These are phyloP conservation scores for Scedosporium apiospermum DNA, from an alignment of 2,329 filamentous ascomycete genomes.

Conservation along the genomic window DNA sequence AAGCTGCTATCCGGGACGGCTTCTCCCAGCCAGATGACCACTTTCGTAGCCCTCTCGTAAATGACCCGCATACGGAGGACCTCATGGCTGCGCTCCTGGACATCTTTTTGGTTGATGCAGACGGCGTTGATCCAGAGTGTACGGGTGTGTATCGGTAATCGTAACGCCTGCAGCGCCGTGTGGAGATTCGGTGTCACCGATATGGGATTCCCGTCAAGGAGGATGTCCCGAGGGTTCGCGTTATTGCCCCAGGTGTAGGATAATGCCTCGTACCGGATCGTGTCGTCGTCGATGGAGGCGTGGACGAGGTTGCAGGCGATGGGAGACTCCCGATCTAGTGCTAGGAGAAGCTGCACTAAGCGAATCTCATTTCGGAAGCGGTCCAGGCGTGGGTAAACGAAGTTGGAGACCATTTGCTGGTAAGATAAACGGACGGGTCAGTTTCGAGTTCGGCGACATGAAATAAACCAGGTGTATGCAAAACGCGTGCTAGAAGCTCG, in stretches of 20 bases:
- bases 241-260: constrained; percentile 14
- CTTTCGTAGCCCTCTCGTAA: background rate
- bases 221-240: background rate
- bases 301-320: background rate
- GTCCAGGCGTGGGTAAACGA: background rate
- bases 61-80: constrained; percentile 1
- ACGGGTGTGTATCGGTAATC: constrained; percentile 1
- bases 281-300: background rate
- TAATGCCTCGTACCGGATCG: constrained; percentile 10
- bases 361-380: background rate
- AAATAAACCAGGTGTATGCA: too few species aligned
- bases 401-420: too few species aligned
- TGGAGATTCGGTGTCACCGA: constrained; percentile 11
- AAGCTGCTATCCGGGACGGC: background rate
- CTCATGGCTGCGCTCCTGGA: constrained; percentile 11
- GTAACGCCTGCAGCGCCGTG: constrained; percentile 10
- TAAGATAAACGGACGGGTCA: too few species aligned
- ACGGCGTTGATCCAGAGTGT: constrained; percentile 13
- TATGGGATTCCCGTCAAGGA: background rate
- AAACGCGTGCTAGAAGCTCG: too few species aligned
- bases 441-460: too few species aligned
- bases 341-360: background rate
- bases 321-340: background rate
- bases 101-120: constrained; percentile 13
- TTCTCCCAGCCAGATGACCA: background rate